Evolutionary conservation across 2,329 filamentous ascomycete species (phyloP).

Genomic region (Colletotrichum scovillei): DNA sequence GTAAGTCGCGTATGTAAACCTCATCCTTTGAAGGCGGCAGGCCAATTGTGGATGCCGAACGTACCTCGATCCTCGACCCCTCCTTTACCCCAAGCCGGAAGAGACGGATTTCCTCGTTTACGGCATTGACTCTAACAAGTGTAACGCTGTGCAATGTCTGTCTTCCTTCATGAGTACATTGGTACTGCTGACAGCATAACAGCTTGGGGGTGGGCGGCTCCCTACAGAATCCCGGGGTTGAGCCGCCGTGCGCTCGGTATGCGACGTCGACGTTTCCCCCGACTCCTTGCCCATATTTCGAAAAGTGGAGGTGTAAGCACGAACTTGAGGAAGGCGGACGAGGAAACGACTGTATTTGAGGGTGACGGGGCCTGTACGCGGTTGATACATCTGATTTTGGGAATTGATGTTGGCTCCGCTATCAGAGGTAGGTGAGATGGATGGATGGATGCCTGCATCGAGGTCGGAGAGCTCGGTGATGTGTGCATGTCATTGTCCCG

Average conservation of each 20-base stretch:
- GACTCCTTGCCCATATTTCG: not conserved
- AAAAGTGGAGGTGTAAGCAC: too few relatives aligned
- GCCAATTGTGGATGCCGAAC: constrained; percentile 5
- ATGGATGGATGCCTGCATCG: not conserved
- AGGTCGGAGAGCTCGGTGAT: not conserved
- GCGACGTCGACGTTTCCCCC: constrained; percentile 44
- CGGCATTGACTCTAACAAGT: constrained; percentile 68
- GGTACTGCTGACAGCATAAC: too few relatives aligned
- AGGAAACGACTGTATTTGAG: not conserved
- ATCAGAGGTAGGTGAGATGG: not conserved
- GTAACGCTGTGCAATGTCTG: constrained; percentile 70
- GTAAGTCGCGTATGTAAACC: not conserved
- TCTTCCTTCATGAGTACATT: not conserved
- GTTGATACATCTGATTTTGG: not conserved
- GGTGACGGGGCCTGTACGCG: not conserved
- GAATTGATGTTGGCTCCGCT: not conserved
- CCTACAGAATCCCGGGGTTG: constrained; percentile 75
- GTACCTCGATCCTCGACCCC: constrained; percentile 59
- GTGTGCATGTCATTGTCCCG: not conserved
- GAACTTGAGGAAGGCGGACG: not conserved
- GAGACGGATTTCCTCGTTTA: constrained; percentile 77
- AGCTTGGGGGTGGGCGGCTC: not conserved
- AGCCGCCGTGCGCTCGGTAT: constrained; percentile 78
- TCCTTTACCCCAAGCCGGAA: constrained; percentile 71
- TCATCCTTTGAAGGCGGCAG: not conserved